Evolutionary conservation across 306 rosid species (phyloP).

Genomic region (Herpetospermum pedunculosum): DNA sequence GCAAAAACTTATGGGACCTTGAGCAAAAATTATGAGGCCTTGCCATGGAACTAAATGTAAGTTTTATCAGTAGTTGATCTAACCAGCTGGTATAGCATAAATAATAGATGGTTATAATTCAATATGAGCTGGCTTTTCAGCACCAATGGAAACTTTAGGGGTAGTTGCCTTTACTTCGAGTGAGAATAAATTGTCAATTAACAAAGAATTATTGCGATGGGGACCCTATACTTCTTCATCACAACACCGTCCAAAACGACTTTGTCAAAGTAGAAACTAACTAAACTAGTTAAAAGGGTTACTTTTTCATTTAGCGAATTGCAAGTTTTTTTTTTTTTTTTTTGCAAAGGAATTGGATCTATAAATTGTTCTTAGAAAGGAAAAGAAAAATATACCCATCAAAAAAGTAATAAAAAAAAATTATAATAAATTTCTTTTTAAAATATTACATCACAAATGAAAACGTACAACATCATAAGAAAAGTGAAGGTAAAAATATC

Average conservation of each 20-base stretch:
- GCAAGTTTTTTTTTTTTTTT: too few relatives aligned
- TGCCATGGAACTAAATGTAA: background rate
- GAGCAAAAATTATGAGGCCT: background rate
- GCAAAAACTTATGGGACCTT: background rate
- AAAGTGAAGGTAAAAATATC: too few relatives aligned
- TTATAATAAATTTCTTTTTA: background rate
- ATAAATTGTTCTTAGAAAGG: too few relatives aligned
- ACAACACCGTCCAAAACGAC: background rate
- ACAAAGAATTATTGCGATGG: constrained; percentile 1
- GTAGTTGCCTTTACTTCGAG: background rate
- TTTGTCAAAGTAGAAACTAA: background rate
- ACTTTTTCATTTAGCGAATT: background rate
- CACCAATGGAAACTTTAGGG: constrained; percentile 1
- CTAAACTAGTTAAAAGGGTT: background rate
- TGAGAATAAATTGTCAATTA: background rate
- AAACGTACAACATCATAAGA: too few relatives aligned
- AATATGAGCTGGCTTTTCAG: constrained; percentile 4
- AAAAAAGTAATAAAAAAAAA: too few relatives aligned
- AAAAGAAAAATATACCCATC: too few relatives aligned
- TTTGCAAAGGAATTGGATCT: too few relatives aligned
- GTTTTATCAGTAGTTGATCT: background rate
- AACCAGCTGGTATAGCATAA: background rate
- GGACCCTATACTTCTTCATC: background rate
- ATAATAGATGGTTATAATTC: constrained; percentile 2
- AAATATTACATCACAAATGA: background rate